These are phyloP conservation scores for Dactylis glomerata DNA, from an alignment of 176 grass and related monocot species.

Conservation along the genomic window DNA sequence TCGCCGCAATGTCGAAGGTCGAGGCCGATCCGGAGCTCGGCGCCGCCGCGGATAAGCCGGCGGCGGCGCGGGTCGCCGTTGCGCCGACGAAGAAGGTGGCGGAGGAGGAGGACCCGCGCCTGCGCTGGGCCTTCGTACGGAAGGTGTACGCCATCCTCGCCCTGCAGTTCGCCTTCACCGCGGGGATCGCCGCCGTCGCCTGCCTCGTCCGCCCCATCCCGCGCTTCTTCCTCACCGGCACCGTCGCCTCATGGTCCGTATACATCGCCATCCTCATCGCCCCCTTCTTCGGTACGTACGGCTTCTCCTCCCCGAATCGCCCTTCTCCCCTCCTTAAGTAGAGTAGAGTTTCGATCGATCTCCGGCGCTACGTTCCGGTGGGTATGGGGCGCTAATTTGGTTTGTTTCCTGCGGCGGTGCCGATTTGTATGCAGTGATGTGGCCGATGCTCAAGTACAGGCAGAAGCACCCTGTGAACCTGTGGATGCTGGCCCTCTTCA, in stretches of 20 bases:
- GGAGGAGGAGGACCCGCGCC: constrained; percentile 52
- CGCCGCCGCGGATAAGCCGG: not conserved
- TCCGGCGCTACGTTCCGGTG: not conserved
- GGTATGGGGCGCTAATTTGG: not conserved
- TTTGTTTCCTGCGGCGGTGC: not conserved
- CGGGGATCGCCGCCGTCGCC: constrained; percentile 23
- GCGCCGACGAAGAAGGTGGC: constrained; percentile 23
- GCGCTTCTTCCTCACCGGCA: constrained; percentile 20
- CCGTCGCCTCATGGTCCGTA: constrained; percentile 22
- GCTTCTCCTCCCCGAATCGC: too few species aligned
- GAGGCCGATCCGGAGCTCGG: constrained; percentile 11
- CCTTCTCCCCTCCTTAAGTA: not conserved
- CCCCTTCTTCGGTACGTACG: constrained; percentile 47
- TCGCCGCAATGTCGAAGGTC: constrained; percentile 27
- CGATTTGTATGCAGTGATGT: constrained; percentile 39
- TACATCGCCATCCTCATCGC: constrained; percentile 37
- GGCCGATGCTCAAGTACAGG: constrained; percentile 50
- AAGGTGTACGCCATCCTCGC: constrained; percentile 65
- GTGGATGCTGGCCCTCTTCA: constrained; percentile 47
- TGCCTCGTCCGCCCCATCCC: constrained; percentile 36
- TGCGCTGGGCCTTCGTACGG: constrained; percentile 61
- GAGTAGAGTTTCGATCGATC: not conserved
- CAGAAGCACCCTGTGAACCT: constrained; percentile 56
- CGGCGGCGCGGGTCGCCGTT: too few species aligned
- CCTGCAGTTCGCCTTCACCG: constrained; percentile 44